A percentile compares a stretch with the other conserved stretches of the same genome.
These are phyloP conservation scores for Raffaelea albimanens DNA, from an alignment of 2,329 filamentous ascomycete species.

Conservation along the genomic window DNA sequence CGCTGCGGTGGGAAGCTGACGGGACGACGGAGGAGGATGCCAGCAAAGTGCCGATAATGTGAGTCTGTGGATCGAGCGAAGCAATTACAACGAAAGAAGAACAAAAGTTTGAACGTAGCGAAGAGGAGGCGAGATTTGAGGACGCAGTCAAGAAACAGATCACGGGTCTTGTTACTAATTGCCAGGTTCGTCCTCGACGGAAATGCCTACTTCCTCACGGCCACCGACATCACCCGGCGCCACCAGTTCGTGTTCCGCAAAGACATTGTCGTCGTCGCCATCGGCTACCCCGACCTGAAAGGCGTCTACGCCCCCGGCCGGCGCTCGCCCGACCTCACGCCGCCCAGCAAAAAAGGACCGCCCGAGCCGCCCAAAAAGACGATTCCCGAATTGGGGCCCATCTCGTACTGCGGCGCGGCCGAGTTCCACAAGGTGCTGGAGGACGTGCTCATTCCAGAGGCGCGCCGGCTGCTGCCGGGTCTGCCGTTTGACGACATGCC, in stretches of 20 bases:
- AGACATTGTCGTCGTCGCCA: conserved; percentile 7
- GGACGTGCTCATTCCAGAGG: conserved; percentile 1
- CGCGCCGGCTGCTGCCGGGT: background rate
- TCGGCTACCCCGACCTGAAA: conserved; percentile 7
- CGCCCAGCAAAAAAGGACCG: conserved; percentile 2
- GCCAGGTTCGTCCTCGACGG: conserved; percentile 6
- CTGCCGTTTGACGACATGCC: conserved; percentile 3
- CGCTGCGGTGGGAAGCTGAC: conserved; percentile 5
- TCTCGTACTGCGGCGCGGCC: background rate
- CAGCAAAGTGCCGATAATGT: conserved; percentile 1
- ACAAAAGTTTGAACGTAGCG: too few species aligned
- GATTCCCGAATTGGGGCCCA: background rate
- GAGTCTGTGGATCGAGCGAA: too few species aligned
- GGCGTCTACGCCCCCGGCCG: conserved; percentile 1
- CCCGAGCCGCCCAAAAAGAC: conserved; percentile 1
- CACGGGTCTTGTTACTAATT: too few species aligned
- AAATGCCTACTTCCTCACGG: conserved; percentile 9
- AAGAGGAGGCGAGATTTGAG: too few species aligned
- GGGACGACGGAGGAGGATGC: background rate
- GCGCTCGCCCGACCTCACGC: conserved; percentile 6
- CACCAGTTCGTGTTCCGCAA: conserved; percentile 2
- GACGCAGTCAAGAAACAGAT: too few species aligned
- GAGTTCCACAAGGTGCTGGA: background rate
- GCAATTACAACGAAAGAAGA: too few species aligned
- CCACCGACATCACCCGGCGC: conserved; percentile 9